Evolutionary conservation across 2,329 filamentous ascomycete species (phyloP).

Genomic region (Aspergillus eucalypticola): DNA sequence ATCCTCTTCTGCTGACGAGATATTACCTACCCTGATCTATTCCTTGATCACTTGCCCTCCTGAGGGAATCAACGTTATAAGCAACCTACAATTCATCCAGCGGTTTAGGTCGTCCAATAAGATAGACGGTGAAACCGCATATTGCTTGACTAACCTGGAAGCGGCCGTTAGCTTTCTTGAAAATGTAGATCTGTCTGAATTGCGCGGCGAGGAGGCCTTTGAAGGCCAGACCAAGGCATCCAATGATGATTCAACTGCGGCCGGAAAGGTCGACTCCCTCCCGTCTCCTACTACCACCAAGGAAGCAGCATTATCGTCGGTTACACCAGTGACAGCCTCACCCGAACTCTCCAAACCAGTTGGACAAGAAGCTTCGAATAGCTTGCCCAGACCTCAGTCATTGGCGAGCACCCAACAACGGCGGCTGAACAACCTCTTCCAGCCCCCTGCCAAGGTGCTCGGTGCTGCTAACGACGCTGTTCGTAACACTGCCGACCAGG

Average conservation of each 20-base stretch:
- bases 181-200: constrained; percentile 87
- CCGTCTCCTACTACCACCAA: constrained; percentile 18
- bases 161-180: constrained; percentile 92
- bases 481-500: constrained; percentile 84
- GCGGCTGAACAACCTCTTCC: constrained; percentile 80
- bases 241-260: constrained; percentile 29
- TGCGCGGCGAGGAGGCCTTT: constrained; percentile 75
- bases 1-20: constrained; percentile 90
- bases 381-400: constrained; percentile 33
- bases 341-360: constrained; percentile 33
- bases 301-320: constrained; percentile 28
- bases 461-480: constrained; percentile 82
- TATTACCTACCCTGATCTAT: constrained; percentile 95
- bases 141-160: constrained; percentile 94
- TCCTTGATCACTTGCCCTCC: constrained; percentile 88
- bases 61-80: constrained; percentile 83
- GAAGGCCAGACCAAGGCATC: constrained; percentile 65
- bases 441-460: constrained; percentile 77
- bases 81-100: constrained; percentile 93
- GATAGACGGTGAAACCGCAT: constrained; percentile 89
- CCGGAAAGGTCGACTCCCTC: constrained; percentile 30
- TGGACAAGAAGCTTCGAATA: constrained; percentile 33
- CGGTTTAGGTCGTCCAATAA: constrained; percentile 82
- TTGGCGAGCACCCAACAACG: constrained; percentile 61
- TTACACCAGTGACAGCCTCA: constrained; percentile 31